Conservation (phyloP, 805 yeast genomes). For the Kodamaea jinghongensis region DNA sequence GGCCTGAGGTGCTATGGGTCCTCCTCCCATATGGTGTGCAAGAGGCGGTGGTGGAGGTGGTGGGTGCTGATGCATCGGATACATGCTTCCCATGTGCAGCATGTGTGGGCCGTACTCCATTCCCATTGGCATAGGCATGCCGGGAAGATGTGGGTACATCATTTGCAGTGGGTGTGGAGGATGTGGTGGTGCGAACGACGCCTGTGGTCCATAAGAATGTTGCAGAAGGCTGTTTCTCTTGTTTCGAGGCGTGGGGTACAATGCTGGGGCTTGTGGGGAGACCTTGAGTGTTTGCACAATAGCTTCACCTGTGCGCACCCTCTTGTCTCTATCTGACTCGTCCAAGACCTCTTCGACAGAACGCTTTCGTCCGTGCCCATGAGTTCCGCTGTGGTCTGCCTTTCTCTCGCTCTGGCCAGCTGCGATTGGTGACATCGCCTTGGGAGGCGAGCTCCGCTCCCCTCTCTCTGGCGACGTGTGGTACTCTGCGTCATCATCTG, state of each 20-base stretch:
- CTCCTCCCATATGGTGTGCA: conserved; percentile 1
- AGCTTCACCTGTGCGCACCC: conserved; percentile 6
- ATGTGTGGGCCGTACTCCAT: conserved; percentile 1
- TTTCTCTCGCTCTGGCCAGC: too few relatives aligned
- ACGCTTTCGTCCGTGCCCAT: too few relatives aligned
- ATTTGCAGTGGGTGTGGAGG: conserved; percentile 7
- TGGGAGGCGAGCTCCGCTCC: too few relatives aligned
- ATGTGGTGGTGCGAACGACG: conserved; percentile 9
- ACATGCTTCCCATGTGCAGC: conserved; percentile 4
- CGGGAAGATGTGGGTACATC: conserved; percentile 7
- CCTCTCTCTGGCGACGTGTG: too few relatives aligned
- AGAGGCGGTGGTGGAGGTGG: conserved; percentile 4
- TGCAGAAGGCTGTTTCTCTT: conserved; percentile 2
- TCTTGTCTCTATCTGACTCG: neutral
- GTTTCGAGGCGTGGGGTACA: conserved; percentile 1
- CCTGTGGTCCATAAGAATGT: conserved; percentile 8
- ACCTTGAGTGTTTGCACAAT: conserved; percentile 3
- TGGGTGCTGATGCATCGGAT: conserved; percentile 1
- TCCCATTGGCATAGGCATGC: neutral
- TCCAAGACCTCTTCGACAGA: neutral
- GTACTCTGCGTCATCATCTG: too few relatives aligned
- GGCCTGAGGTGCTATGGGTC: conserved; percentile 1
- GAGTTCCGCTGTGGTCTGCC: too few relatives aligned
- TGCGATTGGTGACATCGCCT: too few relatives aligned
- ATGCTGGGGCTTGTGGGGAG: conserved; percentile 9